These are phyloP conservation scores for Globisporangium spinosum DNA, from an alignment of 352 stramenopile genomes.

Conservation along the genomic window DNA sequence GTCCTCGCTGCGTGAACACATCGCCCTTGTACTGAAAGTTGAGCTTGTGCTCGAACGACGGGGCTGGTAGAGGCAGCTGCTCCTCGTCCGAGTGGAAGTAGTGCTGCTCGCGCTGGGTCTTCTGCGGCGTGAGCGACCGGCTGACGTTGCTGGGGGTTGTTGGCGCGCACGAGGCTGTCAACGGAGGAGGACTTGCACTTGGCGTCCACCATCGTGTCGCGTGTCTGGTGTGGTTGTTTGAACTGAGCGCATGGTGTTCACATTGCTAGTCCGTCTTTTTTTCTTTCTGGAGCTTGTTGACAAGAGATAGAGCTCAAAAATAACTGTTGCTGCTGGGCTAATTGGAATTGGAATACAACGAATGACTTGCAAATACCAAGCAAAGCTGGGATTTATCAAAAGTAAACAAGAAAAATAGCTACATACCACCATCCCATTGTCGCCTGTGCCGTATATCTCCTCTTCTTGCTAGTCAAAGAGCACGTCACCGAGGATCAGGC, in stretches of 20 bases:
- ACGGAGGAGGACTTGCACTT: slow-evolving; percentile 9
- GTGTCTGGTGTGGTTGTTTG: background rate
- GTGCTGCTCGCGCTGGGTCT: slow-evolving; percentile 13
- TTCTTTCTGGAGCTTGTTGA: background rate
- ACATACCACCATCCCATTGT: background rate
- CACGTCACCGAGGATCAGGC: slow-evolving; percentile 65
- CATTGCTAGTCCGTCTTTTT: background rate
- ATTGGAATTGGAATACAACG: background rate
- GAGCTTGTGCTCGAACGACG: slow-evolving; percentile 37
- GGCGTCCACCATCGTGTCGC: slow-evolving; percentile 5
- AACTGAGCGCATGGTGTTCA: background rate
- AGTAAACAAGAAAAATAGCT: slow-evolving; percentile 1
- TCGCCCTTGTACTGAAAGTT: slow-evolving; percentile 70
- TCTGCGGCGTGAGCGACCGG: slow-evolving; percentile 4
- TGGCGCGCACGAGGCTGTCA: slow-evolving; percentile 5
- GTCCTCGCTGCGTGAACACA: slow-evolving; percentile 64
- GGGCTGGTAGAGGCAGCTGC: slow-evolving; percentile 6
- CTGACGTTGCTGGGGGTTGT: background rate
- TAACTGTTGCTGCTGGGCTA: background rate
- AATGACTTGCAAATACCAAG: background rate
- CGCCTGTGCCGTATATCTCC: background rate
- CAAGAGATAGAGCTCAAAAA: slow-evolving; percentile 2
- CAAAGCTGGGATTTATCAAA: slow-evolving; percentile 3
- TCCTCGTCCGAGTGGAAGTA: slow-evolving; percentile 28
- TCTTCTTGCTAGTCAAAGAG: slow-evolving; percentile 36